Evolutionary conservation across 2,329 filamentous ascomycete genomes (phyloP).

Genomic region (Exophiala sp.): DNA sequence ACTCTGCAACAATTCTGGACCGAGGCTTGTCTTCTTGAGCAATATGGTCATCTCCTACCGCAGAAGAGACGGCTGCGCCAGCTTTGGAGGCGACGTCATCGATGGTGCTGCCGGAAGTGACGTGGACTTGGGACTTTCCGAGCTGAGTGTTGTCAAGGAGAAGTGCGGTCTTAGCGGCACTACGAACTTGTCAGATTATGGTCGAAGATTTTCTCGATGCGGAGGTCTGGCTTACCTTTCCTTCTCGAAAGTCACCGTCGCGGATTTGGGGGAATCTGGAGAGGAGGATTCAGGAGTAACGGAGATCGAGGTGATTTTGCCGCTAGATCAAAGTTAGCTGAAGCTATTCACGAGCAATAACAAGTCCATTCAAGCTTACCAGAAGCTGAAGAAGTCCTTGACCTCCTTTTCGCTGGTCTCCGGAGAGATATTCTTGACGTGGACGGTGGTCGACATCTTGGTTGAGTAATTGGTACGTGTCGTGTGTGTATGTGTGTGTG

Average conservation of each 20-base stretch:
- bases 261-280: conserved; percentile 64
- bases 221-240: conserved; percentile 55
- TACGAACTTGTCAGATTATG: conserved; percentile 24
- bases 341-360: too few relatives aligned
- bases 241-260: conserved; percentile 95
- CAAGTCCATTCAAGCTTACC: conserved; percentile 58
- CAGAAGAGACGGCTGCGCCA: conserved; percentile 48
- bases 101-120: conserved; percentile 63
- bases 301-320: conserved; percentile 82
- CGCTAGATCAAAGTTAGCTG: conserved; percentile 47
- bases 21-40: conserved; percentile 96
- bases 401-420: conserved; percentile 85
- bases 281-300: conserved; percentile 56
- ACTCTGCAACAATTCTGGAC: conserved; percentile 88
- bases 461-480: background rate
- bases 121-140: conserved; percentile 67
- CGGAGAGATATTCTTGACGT: conserved; percentile 82
- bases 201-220: background rate
- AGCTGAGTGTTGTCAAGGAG: conserved; percentile 96
- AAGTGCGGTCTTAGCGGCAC: conserved; percentile 88
- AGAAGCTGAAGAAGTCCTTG: conserved; percentile 86
- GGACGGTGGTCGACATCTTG: conserved; percentile 58
- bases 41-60: conserved; percentile 55
- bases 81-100: conserved; percentile 59
- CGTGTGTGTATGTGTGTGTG: too few relatives aligned